phyloP scores from a whole-genome alignment of 2,329 filamentous ascomycete genomes.

The Trichocomaceae sp. region DNA sequence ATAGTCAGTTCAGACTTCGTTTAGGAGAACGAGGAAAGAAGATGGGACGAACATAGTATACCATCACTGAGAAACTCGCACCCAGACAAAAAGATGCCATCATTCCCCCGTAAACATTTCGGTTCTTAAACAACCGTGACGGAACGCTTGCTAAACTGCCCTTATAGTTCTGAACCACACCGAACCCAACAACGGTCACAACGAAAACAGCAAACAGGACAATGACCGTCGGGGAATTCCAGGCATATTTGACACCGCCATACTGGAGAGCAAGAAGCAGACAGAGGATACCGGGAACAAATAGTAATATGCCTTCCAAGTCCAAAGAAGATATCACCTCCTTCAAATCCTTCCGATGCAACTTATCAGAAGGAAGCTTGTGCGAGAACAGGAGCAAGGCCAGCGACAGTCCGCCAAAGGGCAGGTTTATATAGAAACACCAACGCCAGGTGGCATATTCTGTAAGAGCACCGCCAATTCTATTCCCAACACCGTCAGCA shows the following conservation, averaged over 20 bases:
- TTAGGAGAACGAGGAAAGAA: conserved; percentile 15
- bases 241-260: conserved; percentile 49
- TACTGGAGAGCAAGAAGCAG: conserved; percentile 53
- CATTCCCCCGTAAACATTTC: conserved; percentile 14
- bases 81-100: conserved; percentile 10
- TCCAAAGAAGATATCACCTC: conserved; percentile 38
- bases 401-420: conserved; percentile 30
- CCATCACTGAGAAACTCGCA: conserved; percentile 11
- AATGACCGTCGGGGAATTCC: conserved; percentile 45
- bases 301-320: conserved; percentile 43
- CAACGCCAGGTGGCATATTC: conserved; percentile 39
- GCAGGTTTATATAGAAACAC: conserved; percentile 51
- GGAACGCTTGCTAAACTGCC: conserved; percentile 12
- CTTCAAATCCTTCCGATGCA: conserved; percentile 4
- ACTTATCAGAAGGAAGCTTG: conserved; percentile 1
- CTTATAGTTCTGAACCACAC: conserved; percentile 11
- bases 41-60: conserved; percentile 15
- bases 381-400: conserved; percentile 20
- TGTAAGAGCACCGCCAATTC: conserved; percentile 33
- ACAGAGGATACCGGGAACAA: conserved; percentile 49
- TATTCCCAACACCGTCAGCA: neutral
- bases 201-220: conserved; percentile 48
- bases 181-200: conserved; percentile 32
- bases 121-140: conserved; percentile 7
- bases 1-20: neutral